Base-by-base conservation (phyloP, 2,329 filamentous ascomycete species). In the Aspergillus amoenus region DNA sequence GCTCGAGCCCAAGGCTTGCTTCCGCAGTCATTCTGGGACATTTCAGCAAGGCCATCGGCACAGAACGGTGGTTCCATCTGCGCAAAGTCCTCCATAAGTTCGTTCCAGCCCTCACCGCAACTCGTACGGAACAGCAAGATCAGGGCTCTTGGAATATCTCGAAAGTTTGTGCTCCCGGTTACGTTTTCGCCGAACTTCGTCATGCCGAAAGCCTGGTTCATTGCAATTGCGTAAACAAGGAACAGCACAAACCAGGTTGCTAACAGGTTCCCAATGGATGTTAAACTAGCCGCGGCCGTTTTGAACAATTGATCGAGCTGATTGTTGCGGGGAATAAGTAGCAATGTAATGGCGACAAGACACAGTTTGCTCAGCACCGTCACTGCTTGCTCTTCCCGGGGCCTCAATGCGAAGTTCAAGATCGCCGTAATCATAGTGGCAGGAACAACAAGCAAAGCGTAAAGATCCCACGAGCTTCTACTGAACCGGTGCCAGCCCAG, bases 171-270 rank as follows among this genome's bases (percentile, higher is more conserved):
- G 68, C 97, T 93, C 68, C 84, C 86, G 52, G 78, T 84, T 69
- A 92, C 91, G 30, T 87, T 81, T 0, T 72, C 69, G 1, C 88
- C 91, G 67, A 99, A 97, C 41, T 93, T 88, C 7, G 94, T 99
- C 57, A 99, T 82, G 61, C 94, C 95, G 70, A 99, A 97, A 0
- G 93, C 90, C 71, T 99, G 94, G 11, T 93, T 97, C 72, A 97
- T 82, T 4, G 94, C 95, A 67, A 99, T 99, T 46, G 94, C 93
- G 70, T 93, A 99, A 21, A 97, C 92, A 44, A 99, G 79, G 77
- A 97, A 99, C 59, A 99, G 85, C 2, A 99, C 92, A 61, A 97
- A 90, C 94, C 94, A 99, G 0, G 95, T 99, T 2, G 93, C 93
- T 40, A 99, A 79, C 43, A 99, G 80, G 69, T 97, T 99, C 57